Evolutionary conservation across 2,329 filamentous ascomycete genomes (phyloP), one percentile per base, ranked within the genome.

Genomic region (Xylaria sp.): DNA sequence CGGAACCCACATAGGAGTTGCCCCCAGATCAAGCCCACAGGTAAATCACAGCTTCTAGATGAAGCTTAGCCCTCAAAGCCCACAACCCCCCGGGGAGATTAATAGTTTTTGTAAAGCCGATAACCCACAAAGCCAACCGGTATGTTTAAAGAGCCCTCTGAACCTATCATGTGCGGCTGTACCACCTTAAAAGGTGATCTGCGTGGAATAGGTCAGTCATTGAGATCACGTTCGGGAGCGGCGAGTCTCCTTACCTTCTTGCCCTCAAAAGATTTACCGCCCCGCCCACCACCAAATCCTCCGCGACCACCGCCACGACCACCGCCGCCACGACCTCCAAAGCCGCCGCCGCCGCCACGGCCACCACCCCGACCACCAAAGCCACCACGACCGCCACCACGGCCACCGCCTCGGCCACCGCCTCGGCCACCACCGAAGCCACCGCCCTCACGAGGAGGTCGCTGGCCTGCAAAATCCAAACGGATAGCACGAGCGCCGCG

Each of bases 391-490:
- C 85, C 80, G n/a, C 56, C 82, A 71, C 87, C 85, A 72, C 87
- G 83, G 71, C 84, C 78, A 57, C 87, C 83, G 69, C 12, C 12
- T 71, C 84, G 78, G 72, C 87, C 83, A 57, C 87, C 83, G 70
- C 87, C 82, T 74, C 86, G 82, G 68, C 85, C 83, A 70, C 85
- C 84, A 71, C 89, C 85, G 70, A n/a, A 25, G 56, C 87, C 82
- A 70, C 81, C 80, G 70, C 82, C 86, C 62, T 88, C 86, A 81
- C 87, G 87, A 74, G 86, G 86, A 75, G 86, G 85, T 74, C 91
- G 90, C 75, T 91, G 88, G 72, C 87, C 84, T 73, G 92, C 92
- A 81, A 87, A 98, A 87, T 97, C 94, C 63, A 97, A 90, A 76
- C 94, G 92, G 74, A 97, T 86, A 63, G 88, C 81, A 76, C 94